These are phyloP conservation scores for thale cress (Arabidopsis thaliana) DNA, from an alignment of 345 rosid species.

Conservation along the genomic window DNA sequence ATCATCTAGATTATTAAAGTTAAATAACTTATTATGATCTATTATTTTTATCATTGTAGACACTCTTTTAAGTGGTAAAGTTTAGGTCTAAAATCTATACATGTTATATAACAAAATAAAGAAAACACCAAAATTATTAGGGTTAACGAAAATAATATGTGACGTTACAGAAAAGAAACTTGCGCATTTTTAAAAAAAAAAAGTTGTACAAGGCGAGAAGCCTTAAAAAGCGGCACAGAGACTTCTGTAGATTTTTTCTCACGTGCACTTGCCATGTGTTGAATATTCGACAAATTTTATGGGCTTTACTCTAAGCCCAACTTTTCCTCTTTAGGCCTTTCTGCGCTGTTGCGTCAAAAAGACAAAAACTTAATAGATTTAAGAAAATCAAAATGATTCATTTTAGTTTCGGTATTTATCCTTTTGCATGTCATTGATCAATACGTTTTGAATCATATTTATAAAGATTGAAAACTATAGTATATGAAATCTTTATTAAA, in stretches of 20 bases:
- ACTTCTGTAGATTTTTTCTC: background rate
- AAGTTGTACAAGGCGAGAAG: background rate
- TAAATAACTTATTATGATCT: no score
- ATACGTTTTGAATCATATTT: constrained; percentile 9
- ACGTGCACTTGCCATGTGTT: constrained; percentile 14
- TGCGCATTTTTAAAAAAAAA: background rate
- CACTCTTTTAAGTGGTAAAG: no score
- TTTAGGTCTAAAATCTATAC: no score
- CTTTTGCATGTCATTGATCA: constrained; percentile 1
- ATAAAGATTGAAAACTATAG: constrained; percentile 19
- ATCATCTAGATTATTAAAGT: no score
- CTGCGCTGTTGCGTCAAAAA: background rate
- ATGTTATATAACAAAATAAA: background rate
- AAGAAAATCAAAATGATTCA: constrained; percentile 14
- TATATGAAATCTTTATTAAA: constrained; percentile 29
- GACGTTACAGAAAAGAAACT: background rate
- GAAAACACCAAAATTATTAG: no score
- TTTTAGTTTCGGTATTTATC: constrained; percentile 4
- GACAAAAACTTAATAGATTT: background rate
- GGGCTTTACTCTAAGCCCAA: constrained; percentile 6
- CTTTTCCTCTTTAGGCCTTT: background rate
- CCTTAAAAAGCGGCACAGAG: no score
- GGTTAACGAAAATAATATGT: background rate
- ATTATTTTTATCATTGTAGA: no score
- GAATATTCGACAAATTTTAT: background rate